Evolutionary conservation across 1,284 basidiomycete genomes (phyloP), one percentile per base, ranked within the genome.

Genomic region (Austroboletus niveus): DNA sequence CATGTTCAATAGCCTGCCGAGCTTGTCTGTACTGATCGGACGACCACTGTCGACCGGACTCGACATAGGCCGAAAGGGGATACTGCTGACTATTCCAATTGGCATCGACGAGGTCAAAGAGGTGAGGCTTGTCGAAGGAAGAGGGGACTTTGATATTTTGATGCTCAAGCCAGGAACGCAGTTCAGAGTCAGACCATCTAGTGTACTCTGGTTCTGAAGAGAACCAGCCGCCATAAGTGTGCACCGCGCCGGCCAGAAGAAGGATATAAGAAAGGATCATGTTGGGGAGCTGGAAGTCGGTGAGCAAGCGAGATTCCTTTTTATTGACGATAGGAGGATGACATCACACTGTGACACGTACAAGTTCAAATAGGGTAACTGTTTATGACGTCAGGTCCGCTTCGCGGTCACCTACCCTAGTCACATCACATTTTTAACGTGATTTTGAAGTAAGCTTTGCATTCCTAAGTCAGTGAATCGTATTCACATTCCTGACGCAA

Each of bases 101-200:
- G 4, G 76, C 67, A 36, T 78, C 72, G 53, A 89, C 86, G 57
- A 85, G 78, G 12, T 73, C 74, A 43, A 72, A 71, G 39, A 88
- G 76, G 49, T 81, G 76, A 20, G 71, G 62, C 47, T 72, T 70
- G 20, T 73, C 64, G 15, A 76, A 76, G 40, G 72, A 71, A 34
- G 78, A 69, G 10, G 84, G 83, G 11, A 82, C 69, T 11, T 79
- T 73, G 59, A 93, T 75, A 55, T 82, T 79, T 69, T 90, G 85
- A 6, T 84, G 79, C 40, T 83, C 73, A 52, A 93, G 82, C 87
- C 89, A 93, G 41, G 77, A 62, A 52, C 77, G 72, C 30, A 92
- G 79, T 61, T 92, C 77, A 20, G 75, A 68, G 27, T 75, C 68
- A 27, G 84, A 81, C 89, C 89, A 91, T 41, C 75, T 72, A 9